Conservation (phyloP, 305 asterid genomes). For the Lippia alba region DNA sequence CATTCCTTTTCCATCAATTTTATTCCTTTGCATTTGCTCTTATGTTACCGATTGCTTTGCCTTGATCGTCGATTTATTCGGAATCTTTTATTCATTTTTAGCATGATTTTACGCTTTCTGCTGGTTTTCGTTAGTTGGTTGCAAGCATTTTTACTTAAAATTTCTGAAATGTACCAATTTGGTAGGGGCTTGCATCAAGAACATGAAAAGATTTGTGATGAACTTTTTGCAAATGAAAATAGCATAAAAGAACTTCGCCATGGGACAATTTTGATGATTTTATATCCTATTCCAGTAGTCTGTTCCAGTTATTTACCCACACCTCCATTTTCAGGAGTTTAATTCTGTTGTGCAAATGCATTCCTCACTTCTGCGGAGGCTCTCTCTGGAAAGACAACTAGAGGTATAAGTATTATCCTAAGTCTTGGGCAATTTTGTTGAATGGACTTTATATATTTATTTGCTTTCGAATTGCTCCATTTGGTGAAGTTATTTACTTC, state of each 20-base stretch:
- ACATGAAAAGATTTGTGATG: background rate
- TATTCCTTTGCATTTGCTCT: background rate
- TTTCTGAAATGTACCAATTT: background rate
- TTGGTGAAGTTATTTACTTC: background rate
- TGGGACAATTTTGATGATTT: constrained; percentile 25
- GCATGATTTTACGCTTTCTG: constrained; percentile 15
- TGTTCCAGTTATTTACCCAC: constrained; percentile 23
- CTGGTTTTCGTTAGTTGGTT: too few relatives aligned
- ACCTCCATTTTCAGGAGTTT: constrained; percentile 54
- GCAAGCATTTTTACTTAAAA: background rate
- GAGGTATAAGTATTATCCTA: constrained; percentile 51
- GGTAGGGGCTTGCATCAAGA: constrained; percentile 21
- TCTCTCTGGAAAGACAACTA: constrained; percentile 78
- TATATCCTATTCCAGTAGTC: constrained; percentile 15
- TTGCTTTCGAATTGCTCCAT: background rate
- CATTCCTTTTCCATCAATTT: background rate
- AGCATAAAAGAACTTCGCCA: constrained; percentile 13
- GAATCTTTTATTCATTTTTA: constrained; percentile 11
- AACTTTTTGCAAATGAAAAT: background rate
- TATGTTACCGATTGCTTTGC: background rate
- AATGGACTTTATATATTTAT: background rate
- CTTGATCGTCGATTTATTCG: constrained; percentile 7
- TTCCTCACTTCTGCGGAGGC: constrained; percentile 79
- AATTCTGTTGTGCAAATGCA: constrained; percentile 70
- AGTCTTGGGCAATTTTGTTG: constrained; percentile 3